Evolutionary conservation across 2,329 filamentous ascomycete genomes (phyloP).

Genomic region (Dothideomycetes sp.): DNA sequence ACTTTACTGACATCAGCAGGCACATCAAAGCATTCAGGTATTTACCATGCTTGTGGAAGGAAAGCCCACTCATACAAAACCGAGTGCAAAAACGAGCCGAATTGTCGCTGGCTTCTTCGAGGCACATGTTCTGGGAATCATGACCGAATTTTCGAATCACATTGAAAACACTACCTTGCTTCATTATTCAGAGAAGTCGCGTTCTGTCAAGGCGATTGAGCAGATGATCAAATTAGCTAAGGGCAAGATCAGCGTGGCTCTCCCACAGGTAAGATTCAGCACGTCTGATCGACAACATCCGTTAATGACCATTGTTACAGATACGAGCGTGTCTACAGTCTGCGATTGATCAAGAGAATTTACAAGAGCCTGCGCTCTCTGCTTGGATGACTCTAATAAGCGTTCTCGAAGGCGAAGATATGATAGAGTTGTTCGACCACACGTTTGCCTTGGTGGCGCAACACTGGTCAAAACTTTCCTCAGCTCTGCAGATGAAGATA

Average conservation of each 20-base stretch:
- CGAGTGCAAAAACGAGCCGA: slow-evolving; percentile 42
- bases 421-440: slow-evolving; percentile 72
- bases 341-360: slow-evolving; percentile 61
- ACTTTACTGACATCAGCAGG: slow-evolving; percentile 14
- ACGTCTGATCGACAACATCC: slow-evolving; percentile 21
- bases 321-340: slow-evolving; percentile 89
- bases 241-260: slow-evolving; percentile 62
- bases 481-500: slow-evolving; percentile 50
- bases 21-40: slow-evolving; percentile 41
- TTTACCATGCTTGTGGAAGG: slow-evolving; percentile 42
- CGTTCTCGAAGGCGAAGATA: slow-evolving; percentile 66
- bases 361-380: slow-evolving; percentile 71
- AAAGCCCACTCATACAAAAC: slow-evolving; percentile 35
- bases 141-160: slow-evolving; percentile 68
- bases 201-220: slow-evolving; percentile 73
- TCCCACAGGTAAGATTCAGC: slow-evolving; percentile 63
- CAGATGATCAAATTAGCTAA: slow-evolving; percentile 76
- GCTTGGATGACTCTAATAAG: slow-evolving; percentile 76
- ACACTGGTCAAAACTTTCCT: slow-evolving; percentile 64
- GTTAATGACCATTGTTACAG: slow-evolving; percentile 35
- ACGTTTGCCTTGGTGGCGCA: slow-evolving; percentile 80
- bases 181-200: slow-evolving; percentile 52
- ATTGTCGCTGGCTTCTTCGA: slow-evolving; percentile 68
- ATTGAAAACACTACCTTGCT: slow-evolving; percentile 52
- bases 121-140: slow-evolving; percentile 74